Conservation (phyloP, 192 early-diverging fungal genomes). For the Rhizophagus clarus region DNA sequence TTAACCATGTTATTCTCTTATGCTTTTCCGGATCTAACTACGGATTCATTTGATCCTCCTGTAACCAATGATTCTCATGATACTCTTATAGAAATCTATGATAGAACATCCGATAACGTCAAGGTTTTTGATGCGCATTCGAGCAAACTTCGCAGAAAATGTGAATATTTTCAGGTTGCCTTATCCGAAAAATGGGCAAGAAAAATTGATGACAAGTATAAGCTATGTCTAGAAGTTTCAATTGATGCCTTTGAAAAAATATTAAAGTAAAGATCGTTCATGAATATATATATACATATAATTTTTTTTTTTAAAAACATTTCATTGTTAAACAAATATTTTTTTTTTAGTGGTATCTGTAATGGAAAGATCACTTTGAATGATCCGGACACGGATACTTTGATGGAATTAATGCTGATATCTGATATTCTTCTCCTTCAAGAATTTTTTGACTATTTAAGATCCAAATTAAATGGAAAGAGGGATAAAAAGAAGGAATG, state of each 20-base stretch:
- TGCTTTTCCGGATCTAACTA: not conserved
- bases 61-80: not conserved
- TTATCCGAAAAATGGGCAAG: slow-evolving; percentile 14
- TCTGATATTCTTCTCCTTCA: slow-evolving; percentile 21
- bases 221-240: not conserved
- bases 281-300: no score
- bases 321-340: not conserved
- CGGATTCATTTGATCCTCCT: not conserved
- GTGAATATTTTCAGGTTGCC: slow-evolving; percentile 17
- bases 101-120: not conserved
- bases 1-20: not conserved
- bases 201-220: slow-evolving; percentile 21
- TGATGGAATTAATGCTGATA: not conserved
- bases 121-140: slow-evolving; percentile 15
- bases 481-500: not conserved
- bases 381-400: not conserved
- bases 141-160: slow-evolving; percentile 4
- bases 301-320: not conserved
- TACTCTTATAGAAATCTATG: slow-evolving; percentile 21
- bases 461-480: not conserved
- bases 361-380: not conserved
- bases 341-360: not conserved
- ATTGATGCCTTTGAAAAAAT: slow-evolving; percentile 11
- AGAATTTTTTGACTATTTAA: slow-evolving; percentile 8
- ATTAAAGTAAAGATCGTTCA: slow-evolving; percentile 9